phyloP scores from a whole-genome alignment of 1,284 basidiomycete genomes.

The Trametes polyzona region DNA sequence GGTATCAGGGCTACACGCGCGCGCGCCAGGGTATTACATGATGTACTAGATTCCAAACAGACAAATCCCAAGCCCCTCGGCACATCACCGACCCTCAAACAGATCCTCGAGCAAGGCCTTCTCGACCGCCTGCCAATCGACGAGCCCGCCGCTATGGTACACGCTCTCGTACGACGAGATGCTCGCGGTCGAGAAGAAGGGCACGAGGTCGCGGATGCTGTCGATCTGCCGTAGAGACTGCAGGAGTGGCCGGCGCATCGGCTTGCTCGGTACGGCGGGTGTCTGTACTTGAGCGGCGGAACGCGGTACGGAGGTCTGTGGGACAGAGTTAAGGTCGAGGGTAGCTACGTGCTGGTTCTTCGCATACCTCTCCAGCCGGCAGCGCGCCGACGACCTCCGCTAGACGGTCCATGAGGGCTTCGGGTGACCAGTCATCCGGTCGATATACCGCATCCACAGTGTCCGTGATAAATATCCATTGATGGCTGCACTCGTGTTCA shows the following conservation, averaged over 20 bases:
- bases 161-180: constrained; percentile 89
- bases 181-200: constrained; percentile 90
- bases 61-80: neutral
- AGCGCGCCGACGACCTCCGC: constrained; percentile 79
- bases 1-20: constrained; percentile 23
- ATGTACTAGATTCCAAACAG: constrained; percentile 12
- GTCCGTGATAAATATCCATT: constrained; percentile 99
- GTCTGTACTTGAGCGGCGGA: constrained; percentile 24
- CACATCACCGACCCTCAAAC: constrained; percentile 72
- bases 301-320: constrained; percentile 19
- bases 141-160: constrained; percentile 74
- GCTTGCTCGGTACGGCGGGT: constrained; percentile 34
- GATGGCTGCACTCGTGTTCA: constrained; percentile 64
- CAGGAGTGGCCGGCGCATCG: constrained; percentile 77
- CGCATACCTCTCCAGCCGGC: constrained; percentile 47
- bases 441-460: constrained; percentile 95
- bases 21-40: constrained; percentile 14
- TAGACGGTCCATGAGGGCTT: constrained; percentile 89
- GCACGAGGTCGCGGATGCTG: constrained; percentile 79
- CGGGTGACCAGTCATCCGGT: constrained; percentile 81
- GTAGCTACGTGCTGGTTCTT: no score
- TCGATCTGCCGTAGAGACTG: constrained; percentile 70
- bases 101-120: constrained; percentile 80
- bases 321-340: neutral
- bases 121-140: constrained; percentile 91